Conservation (phyloP, 2,329 filamentous ascomycete species). For the Sarocladium brachiariae region DNA sequence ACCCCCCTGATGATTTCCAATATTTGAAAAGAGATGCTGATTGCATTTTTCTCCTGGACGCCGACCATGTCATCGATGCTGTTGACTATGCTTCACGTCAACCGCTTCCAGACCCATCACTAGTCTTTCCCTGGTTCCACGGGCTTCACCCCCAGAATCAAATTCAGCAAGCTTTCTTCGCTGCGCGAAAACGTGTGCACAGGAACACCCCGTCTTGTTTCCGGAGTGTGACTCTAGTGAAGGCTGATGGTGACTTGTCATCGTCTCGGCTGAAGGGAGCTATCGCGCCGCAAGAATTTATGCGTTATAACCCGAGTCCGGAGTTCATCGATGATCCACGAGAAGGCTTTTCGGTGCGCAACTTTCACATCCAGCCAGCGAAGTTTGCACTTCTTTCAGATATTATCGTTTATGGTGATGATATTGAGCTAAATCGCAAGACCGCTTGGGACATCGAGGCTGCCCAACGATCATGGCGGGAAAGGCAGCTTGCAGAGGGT, state of each 20-base stretch:
- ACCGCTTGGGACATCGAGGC: conserved; percentile 62
- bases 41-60: conserved; percentile 65
- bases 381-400: conserved; percentile 87
- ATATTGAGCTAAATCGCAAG: conserved; percentile 52
- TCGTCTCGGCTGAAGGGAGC: conserved; percentile 78
- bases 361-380: conserved; percentile 92
- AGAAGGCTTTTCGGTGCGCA: conserved; percentile 90
- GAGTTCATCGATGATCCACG: conserved; percentile 80
- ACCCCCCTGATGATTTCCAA: conserved; percentile 62
- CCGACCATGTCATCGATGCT: conserved; percentile 61
- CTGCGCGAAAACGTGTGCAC: conserved; percentile 63
- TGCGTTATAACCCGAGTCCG: conserved; percentile 44
- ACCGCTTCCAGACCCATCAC: conserved; percentile 74
- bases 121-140: conserved; percentile 94
- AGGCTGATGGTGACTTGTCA: conserved; percentile 74
- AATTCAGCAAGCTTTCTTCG: conserved; percentile 85
- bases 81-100: conserved; percentile 71
- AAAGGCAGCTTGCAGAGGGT: conserved; percentile 51
- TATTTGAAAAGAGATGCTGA: conserved; percentile 28
- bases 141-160: conserved; percentile 85
- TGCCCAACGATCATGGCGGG: conserved; percentile 71
- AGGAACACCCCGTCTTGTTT: conserved; percentile 66
- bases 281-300: conserved; percentile 71
- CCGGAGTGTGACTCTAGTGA: conserved; percentile 77
- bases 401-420: conserved; percentile 84